Percentiles rank a stretch among this genome's conserved stretches.
Conservation (phyloP, 345 rosid species). For the Gossypium arboreum region DNA sequence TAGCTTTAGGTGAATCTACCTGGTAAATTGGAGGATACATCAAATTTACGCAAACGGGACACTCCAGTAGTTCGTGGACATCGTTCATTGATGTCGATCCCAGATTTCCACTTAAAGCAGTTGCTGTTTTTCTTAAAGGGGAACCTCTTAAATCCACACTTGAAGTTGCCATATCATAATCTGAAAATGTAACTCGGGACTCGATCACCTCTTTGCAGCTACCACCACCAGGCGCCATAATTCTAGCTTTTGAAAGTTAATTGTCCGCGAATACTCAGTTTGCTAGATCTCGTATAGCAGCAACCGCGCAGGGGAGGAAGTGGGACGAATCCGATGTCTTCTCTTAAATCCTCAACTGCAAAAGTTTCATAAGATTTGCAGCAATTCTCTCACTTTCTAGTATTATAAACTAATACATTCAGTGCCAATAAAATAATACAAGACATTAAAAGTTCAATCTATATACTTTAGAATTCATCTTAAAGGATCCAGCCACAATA, state of each 20-base stretch:
- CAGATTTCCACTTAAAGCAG: constrained; percentile 40
- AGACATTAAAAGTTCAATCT: constrained; percentile 9
- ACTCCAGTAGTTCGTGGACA: constrained; percentile 79
- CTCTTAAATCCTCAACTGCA: constrained; percentile 8
- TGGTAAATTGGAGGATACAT: constrained; percentile 90
- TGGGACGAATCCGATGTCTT: not conserved
- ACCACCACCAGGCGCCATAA: constrained; percentile 60
- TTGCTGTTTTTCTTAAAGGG: constrained; percentile 39
- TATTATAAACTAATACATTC: not conserved
- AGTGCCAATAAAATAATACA: constrained; percentile 10
- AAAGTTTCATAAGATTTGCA: not conserved
- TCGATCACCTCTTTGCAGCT: constrained; percentile 47
- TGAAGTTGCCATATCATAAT: constrained; percentile 44
- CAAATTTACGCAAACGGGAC: constrained; percentile 65
- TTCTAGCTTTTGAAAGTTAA: constrained; percentile 18
- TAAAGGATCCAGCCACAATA: too few species aligned
- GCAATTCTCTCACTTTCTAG: not conserved
- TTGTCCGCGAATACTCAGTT: constrained; percentile 3
- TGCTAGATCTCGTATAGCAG: not conserved
- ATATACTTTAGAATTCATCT: too few species aligned
- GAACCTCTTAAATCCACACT: constrained; percentile 40
- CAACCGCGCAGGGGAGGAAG: not conserved
- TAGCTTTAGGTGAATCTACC: constrained; percentile 33
- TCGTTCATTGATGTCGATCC: constrained; percentile 51
- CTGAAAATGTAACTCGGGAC: constrained; percentile 37